phyloP scores from a whole-genome alignment of 139 green algal species.

The Chlorella vulgaris region DNA sequence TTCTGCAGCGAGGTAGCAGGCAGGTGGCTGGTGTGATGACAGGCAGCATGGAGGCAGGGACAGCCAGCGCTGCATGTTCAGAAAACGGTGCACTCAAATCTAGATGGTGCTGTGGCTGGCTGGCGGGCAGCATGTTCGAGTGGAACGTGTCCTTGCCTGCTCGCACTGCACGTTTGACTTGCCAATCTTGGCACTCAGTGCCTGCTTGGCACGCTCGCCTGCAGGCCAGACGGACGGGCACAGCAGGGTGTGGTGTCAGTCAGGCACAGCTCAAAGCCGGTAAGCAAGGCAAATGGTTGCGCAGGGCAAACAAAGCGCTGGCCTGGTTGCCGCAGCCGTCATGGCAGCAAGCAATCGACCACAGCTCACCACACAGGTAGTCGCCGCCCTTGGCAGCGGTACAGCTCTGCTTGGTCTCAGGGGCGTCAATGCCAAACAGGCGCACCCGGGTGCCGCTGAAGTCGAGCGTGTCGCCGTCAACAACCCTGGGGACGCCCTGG shows the following conservation, averaged over 20 bases:
- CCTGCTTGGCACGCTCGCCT: constrained; percentile 43
- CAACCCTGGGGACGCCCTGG: constrained; percentile 53
- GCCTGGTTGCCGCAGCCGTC: background rate
- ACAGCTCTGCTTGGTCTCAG: constrained; percentile 80
- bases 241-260: background rate
- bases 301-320: background rate
- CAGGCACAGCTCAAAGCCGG: background rate
- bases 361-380: constrained; percentile 51
- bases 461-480: constrained; percentile 76
- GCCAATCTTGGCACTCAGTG: constrained; percentile 59
- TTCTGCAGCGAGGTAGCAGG: constrained; percentile 26
- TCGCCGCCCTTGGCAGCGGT: constrained; percentile 28
- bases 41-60: background rate
- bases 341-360: background rate
- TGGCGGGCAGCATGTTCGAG: background rate
- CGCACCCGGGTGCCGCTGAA: constrained; percentile 60
- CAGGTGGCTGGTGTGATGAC: too few species aligned
- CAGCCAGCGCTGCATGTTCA: background rate
- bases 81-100: background rate
- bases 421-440: constrained; percentile 81
- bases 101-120: too few species aligned
- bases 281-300: background rate
- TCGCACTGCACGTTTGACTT: constrained; percentile 54
- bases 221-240: background rate
- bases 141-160: background rate